These are phyloP conservation scores for Afroboletus lepidellus DNA, from an alignment of 1,284 basidiomycete species.

Conservation along the genomic window DNA sequence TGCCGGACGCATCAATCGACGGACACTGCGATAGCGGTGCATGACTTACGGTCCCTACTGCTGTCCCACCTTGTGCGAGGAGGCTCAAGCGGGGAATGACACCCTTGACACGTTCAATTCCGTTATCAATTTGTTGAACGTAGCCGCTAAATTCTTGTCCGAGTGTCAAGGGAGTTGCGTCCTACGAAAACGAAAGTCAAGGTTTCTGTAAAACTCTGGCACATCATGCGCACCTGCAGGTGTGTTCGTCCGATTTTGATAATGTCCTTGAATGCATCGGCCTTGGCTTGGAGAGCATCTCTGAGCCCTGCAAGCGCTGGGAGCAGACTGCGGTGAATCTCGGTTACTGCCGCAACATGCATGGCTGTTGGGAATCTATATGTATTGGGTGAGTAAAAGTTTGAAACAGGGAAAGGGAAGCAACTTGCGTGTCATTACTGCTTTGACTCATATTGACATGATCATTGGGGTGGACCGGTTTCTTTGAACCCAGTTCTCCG, in stretches of 20 bases:
- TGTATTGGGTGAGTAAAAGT: not conserved
- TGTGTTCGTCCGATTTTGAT: conserved; percentile 99
- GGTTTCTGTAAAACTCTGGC: no score
- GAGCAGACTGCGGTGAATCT: conserved; percentile 79
- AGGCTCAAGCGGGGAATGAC: conserved; percentile 86
- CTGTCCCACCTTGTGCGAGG: conserved; percentile 97
- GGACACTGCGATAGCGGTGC: not conserved
- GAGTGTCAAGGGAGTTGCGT: conserved; percentile 96
- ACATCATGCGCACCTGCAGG: conserved; percentile 59
- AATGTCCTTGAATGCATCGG: conserved; percentile 81
- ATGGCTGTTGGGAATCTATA: conserved; percentile 97
- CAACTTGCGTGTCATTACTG: conserved; percentile 90
- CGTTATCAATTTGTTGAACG: conserved; percentile 91
- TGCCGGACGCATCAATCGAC: conserved; percentile 32
- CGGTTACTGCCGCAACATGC: conserved; percentile 95
- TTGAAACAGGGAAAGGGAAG: not conserved
- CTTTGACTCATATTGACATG: conserved; percentile 99
- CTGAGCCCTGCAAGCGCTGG: conserved; percentile 86
- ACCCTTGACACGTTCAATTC: conserved; percentile 83
- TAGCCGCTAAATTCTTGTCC: conserved; percentile 99
- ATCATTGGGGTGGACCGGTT: conserved; percentile 98
- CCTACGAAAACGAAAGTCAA: conserved; percentile 46
- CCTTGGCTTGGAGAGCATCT: conserved; percentile 82
- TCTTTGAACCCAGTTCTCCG: conserved; percentile 94
- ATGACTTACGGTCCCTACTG: conserved; percentile 86